Evolutionary conservation across 176 grass and related monocot genomes (phyloP), one percentile per base, ranked within the genome.

Genomic region (Phoenix dactylifera): DNA sequence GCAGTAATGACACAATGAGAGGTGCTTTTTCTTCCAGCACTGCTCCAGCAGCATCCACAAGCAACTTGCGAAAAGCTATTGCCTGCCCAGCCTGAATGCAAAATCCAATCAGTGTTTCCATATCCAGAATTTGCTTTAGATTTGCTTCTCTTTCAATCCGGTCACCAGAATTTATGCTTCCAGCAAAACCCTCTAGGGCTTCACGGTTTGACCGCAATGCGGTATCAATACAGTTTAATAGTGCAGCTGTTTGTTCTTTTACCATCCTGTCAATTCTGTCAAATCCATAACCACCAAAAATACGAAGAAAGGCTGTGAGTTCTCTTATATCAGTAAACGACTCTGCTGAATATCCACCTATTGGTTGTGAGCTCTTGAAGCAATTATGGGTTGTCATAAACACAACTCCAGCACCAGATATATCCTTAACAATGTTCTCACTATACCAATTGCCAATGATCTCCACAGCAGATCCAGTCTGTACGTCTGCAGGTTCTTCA

Each of bases 11-110:
- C 72, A 82, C 75, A 74, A 96, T 79, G 18, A 97, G 86, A 22
- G 92, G 84, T 26, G 83, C 87, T 55, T 97, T 97, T 80, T 97
- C 87, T 76, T 97, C 87, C 5, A 97, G 78, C 51, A 97, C 84
- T 24, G 29, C 49, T 72, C 83, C 83, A 2, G 82, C 83, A 62
- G 92, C 72, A 73, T 97, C 87, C 66, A 86, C 83, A 62, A 97
- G 80, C 52, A 97, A 69, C 49, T 83, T 83, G 52, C 78, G 83
- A 49, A 97, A 97, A 50, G 92, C 71, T 76, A 97, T 83, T 58
- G 84, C 92, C 72, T 97, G 87, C 24, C 92, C 92, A 69, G 87
- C 92, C 54, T 97, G 92, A 63, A 97, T 88, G 59, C 83, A 97
- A 60, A 97, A 89, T 52, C 85, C 81, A 25, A 76, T 81, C 62